Evolutionary conservation across 306 rosid genomes (phyloP).

Genomic region (Quillaja saponaria): DNA sequence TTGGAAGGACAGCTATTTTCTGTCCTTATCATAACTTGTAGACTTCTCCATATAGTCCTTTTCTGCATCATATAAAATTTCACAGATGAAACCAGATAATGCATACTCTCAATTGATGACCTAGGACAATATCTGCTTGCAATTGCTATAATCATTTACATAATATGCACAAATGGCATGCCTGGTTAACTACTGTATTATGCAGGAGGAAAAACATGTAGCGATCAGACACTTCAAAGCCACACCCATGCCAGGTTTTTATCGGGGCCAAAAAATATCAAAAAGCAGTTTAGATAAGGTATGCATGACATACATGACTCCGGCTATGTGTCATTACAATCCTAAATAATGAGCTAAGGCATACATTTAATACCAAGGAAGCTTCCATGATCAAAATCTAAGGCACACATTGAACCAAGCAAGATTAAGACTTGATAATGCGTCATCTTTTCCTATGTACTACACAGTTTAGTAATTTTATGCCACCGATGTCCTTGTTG

Average conservation of each 20-base stretch:
- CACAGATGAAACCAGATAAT: not conserved
- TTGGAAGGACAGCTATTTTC: conserved; percentile 14
- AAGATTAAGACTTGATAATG: not conserved
- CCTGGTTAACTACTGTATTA: conserved; percentile 20
- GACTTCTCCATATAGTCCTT: conserved; percentile 17
- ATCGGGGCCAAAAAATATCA: conserved; percentile 46
- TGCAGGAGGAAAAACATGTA: conserved; percentile 59
- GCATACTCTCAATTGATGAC: not conserved
- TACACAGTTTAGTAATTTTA: not conserved
- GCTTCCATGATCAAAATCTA: too few relatives aligned
- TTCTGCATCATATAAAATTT: conserved; percentile 13
- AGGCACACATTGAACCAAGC: too few relatives aligned
- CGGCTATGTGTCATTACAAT: conserved; percentile 1
- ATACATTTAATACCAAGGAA: too few relatives aligned
- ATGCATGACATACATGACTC: conserved; percentile 11
- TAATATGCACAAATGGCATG: conserved; percentile 16
- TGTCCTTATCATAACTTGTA: conserved; percentile 25
- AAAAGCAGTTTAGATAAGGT: conserved; percentile 59
- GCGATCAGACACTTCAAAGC: conserved; percentile 59
- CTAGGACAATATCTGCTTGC: not conserved
- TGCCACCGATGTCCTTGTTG: not conserved
- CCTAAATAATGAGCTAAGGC: not conserved
- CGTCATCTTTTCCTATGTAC: not conserved
- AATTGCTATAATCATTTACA: conserved; percentile 6
- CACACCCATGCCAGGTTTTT: conserved; percentile 48